Conservation (phyloP, 345 rosid genomes). For the Salix arbutifolia region DNA sequence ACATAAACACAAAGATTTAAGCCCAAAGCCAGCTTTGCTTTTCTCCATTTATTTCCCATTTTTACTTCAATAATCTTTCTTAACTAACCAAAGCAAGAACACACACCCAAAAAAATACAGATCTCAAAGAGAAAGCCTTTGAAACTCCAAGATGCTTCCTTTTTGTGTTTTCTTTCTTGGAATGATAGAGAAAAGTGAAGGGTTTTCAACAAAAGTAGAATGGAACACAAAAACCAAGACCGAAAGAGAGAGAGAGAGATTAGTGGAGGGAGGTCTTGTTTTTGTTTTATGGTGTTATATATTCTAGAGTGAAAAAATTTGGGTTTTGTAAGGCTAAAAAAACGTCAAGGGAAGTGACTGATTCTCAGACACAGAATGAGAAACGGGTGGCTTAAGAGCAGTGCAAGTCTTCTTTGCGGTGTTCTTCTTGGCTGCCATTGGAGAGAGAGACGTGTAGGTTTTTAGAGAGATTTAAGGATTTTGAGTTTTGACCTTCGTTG, state of each 20-base stretch:
- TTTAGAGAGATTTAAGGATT: neutral
- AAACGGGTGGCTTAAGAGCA: slow-evolving; percentile 2
- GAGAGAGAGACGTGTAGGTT: neutral
- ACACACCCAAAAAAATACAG: slow-evolving; percentile 10
- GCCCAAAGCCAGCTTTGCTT: slow-evolving; percentile 30
- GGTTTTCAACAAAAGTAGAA: slow-evolving; percentile 36
- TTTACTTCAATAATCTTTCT: neutral
- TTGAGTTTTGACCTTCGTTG: neutral
- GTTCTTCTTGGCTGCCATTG: slow-evolving; percentile 39
- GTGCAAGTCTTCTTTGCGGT: neutral
- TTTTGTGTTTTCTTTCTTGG: slow-evolving; percentile 22
- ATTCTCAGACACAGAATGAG: slow-evolving; percentile 7
- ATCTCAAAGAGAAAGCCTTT: slow-evolving; percentile 26
- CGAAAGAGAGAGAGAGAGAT: slow-evolving; percentile 6
- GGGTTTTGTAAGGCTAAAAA: neutral
- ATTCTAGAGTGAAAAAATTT: neutral
- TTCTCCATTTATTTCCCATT: slow-evolving; percentile 34
- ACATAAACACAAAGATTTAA: slow-evolving; percentile 26
- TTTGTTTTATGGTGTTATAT: neutral
- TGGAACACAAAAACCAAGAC: slow-evolving; percentile 45
- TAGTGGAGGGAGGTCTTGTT: neutral
- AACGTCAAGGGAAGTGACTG: slow-evolving; percentile 25
- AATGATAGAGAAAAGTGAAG: slow-evolving; percentile 27
- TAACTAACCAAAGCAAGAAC: slow-evolving; percentile 13
- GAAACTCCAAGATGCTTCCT: neutral